phyloP scores from a whole-genome alignment of 2,329 filamentous ascomycete species.

The Monosporascus sp. region DNA sequence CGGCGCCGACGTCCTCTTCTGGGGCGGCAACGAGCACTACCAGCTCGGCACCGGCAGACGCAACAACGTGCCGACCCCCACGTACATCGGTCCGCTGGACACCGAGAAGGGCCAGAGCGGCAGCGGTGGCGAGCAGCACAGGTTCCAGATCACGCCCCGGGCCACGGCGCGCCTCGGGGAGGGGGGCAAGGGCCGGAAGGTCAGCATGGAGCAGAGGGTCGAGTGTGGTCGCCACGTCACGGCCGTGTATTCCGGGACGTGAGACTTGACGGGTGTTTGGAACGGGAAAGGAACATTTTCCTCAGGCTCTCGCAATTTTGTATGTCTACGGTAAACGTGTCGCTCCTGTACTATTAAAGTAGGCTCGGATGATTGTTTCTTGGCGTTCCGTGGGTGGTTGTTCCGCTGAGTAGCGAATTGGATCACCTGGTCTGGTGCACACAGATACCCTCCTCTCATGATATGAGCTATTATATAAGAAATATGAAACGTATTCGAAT shows the following conservation, averaged over 20 bases:
- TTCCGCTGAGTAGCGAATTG: too few relatives aligned
- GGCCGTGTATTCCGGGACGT: slow-evolving; percentile 68
- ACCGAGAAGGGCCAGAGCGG: slow-evolving; percentile 47
- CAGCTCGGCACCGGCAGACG: slow-evolving; percentile 90
- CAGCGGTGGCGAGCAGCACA: slow-evolving; percentile 59
- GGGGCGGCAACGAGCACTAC: slow-evolving; percentile 91
- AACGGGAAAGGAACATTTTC: neutral
- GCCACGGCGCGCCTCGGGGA: slow-evolving; percentile 62
- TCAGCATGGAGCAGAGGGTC: slow-evolving; percentile 77
- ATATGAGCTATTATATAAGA: too few relatives aligned
- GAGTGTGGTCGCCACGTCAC: slow-evolving; percentile 82
- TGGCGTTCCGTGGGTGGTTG: too few relatives aligned
- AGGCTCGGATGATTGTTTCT: too few relatives aligned
- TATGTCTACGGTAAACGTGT: neutral
- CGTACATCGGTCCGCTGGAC: slow-evolving; percentile 75
- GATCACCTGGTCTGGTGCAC: too few relatives aligned
- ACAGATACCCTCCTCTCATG: too few relatives aligned
- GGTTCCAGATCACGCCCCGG: slow-evolving; percentile 76
- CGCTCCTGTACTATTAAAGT: too few relatives aligned
- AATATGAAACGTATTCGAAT: too few relatives aligned
- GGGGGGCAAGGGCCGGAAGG: slow-evolving; percentile 58
- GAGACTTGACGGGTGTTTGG: neutral
- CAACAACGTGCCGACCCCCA: slow-evolving; percentile 70
- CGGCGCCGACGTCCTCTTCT: slow-evolving; percentile 86
- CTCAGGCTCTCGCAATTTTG: neutral